phyloP scores from a whole-genome alignment of 2,329 filamentous ascomycete genomes.

The Diaporthe capsici region DNA sequence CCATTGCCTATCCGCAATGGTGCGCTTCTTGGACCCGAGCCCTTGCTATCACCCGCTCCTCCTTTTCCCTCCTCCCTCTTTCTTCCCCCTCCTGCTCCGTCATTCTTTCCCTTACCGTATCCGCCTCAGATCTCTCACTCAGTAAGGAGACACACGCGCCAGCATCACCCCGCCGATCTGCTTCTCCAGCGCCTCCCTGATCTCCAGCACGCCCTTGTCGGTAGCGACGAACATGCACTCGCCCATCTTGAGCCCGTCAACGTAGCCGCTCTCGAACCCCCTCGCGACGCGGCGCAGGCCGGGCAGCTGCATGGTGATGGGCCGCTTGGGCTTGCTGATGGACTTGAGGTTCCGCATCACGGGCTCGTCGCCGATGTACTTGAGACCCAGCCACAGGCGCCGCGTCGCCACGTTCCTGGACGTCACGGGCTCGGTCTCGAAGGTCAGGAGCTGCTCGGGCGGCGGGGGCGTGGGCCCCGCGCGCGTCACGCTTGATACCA shows the following conservation, averaged over 20 bases:
- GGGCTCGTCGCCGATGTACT: constrained; percentile 88
- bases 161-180: constrained; percentile 85
- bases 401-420: constrained; percentile 79
- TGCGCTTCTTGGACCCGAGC: background rate
- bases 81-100: background rate
- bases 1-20: too few species aligned
- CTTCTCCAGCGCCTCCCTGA: constrained; percentile 84
- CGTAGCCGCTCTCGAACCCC: constrained; percentile 77
- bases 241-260: constrained; percentile 82
- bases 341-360: constrained; percentile 78
- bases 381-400: constrained; percentile 89
- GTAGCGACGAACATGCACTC: constrained; percentile 88
- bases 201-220: constrained; percentile 83
- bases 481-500: constrained; percentile 84
- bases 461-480: constrained; percentile 70
- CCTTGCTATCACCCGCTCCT: background rate
- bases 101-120: background rate
- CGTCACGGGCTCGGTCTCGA: constrained; percentile 72
- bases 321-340: constrained; percentile 81
- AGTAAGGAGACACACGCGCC: constrained; percentile 71
- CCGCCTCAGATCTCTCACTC: background rate
- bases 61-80: too few species aligned
- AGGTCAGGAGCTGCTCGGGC: constrained; percentile 59
- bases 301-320: constrained; percentile 74
- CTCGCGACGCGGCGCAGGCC: constrained; percentile 76